Conservation (phyloP, 306 rosid genomes). For the Vicia faba region DNA sequence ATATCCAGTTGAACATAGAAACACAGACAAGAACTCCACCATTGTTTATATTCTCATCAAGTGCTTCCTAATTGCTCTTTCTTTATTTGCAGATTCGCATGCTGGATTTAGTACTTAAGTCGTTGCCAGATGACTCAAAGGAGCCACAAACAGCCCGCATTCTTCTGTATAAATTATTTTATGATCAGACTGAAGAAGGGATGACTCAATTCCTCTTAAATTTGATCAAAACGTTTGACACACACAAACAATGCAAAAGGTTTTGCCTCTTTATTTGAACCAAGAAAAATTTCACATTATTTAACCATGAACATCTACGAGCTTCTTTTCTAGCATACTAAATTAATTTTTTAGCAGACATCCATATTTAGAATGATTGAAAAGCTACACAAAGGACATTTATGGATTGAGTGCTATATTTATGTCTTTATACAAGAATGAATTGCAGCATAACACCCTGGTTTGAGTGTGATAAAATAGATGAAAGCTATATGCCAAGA, state of each 20-base stretch:
- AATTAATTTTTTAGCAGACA: neutral
- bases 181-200: constrained; percentile 97
- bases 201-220: constrained; percentile 82
- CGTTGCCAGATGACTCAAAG: constrained; percentile 75
- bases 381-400: constrained; percentile 20
- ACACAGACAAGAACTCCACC: constrained; percentile 16
- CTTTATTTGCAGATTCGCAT: constrained; percentile 69
- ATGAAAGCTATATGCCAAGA: constrained; percentile 13
- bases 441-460: constrained; percentile 21
- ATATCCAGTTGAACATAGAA: constrained; percentile 9
- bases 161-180: constrained; percentile 90
- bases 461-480: constrained; percentile 2
- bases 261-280: constrained; percentile 39
- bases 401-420: constrained; percentile 12
- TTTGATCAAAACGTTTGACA: constrained; percentile 74
- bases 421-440: constrained; percentile 15
- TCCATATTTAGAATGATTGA: constrained; percentile 14
- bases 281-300: neutral
- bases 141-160: constrained; percentile 90
- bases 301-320: constrained; percentile 10
- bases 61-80: constrained; percentile 43
- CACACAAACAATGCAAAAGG: constrained; percentile 90
- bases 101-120: constrained; percentile 81
- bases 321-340: constrained; percentile 2
- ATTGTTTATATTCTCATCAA: constrained; percentile 22